Base-by-base conservation (phyloP, 1,284 basidiomycete genomes). In the Tylopilus orsonianus region DNA sequence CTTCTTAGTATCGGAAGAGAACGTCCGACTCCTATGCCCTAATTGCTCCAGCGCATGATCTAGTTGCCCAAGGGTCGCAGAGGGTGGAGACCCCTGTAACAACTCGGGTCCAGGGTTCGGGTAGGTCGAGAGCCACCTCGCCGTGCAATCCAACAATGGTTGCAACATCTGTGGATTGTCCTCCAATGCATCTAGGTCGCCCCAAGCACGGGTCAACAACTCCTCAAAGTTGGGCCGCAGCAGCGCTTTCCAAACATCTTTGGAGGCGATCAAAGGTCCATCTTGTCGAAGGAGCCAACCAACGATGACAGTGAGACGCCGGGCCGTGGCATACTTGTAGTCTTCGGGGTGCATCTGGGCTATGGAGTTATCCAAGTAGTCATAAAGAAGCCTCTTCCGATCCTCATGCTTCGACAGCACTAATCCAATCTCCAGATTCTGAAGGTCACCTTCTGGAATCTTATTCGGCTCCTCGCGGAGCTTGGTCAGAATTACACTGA, bases 361-460 rank as follows among this genome's bases (percentile, higher is more conserved):
- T 14, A 37, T 44, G 19, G 26, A 44, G 16, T 18, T 18, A 14
- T 44, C 35, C 4, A 44, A 23, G 37, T 44, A 20, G 20, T 44
- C 43, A 13, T 26, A 37, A 29, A 38, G 35, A 8, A 44, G 27
- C 3, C n/a, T 23, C 9, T 38, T 44, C 10, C 35, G 14, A 22
- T 20, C 26, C 6, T 37, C 36, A 6, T 27, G 0, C 12, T 37
- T 44, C n/a, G 43, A 36, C 19, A 44, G 35, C 7, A 26, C 27
- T 20, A 44, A 13, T 7, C 26, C 27, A 18, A 45, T 45, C 27
- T 45, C 44, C 16, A 45, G 12, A 37, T 45, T 35, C 7, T 35
- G 44, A 30, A 45, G 35, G 13, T 45, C 44, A 23, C 44, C 19
- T 24, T 45, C 44, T 3, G 44, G 44, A 23, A 45, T 30, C n/a